phyloP scores from a whole-genome alignment of 1,284 basidiomycete genomes.

The Agroathelia rolfsii region DNA sequence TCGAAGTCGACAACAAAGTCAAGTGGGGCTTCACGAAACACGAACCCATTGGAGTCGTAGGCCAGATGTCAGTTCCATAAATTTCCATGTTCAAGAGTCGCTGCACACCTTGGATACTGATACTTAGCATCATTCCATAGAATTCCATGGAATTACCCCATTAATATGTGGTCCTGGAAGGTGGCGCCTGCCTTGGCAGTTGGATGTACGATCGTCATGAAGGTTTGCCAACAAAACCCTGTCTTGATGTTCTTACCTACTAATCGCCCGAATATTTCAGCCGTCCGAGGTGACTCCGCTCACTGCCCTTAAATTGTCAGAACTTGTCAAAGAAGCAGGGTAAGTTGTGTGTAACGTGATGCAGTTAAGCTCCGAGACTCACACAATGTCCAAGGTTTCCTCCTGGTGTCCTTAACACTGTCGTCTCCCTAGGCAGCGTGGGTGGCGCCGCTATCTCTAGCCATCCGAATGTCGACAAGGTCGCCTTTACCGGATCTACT shows the following conservation, averaged over 20 bases:
- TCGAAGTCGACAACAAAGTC: conserved; percentile 72
- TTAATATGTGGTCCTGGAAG: conserved; percentile 93
- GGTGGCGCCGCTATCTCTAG: conserved; percentile 78
- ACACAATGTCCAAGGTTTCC: conserved; percentile 55
- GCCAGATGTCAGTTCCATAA: conserved; percentile 60
- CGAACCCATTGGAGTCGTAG: conserved; percentile 91
- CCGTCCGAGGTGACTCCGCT: conserved; percentile 89
- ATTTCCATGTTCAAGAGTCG: conserved; percentile 8
- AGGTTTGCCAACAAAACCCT: too few species aligned
- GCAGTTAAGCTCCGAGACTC: neutral
- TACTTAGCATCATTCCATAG: conserved; percentile 29
- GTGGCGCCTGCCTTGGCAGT: conserved; percentile 83
- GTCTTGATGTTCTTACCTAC: too few species aligned
- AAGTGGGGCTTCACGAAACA: conserved; percentile 84
- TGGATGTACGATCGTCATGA: conserved; percentile 85
- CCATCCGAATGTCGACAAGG: conserved; percentile 77
- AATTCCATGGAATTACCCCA: conserved; percentile 89
- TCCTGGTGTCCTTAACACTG: conserved; percentile 85
- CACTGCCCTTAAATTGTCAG: conserved; percentile 78
- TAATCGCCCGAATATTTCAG: too few species aligned
- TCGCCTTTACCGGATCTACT: conserved; percentile 79
- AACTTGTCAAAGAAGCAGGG: conserved; percentile 75
- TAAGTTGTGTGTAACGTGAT: too few species aligned
- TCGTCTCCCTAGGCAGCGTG: conserved; percentile 72
- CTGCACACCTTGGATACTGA: conserved; percentile 6